Evolutionary conservation across 345 rosid species (phyloP).

Genomic region (Crucihimalaya himalaica): DNA sequence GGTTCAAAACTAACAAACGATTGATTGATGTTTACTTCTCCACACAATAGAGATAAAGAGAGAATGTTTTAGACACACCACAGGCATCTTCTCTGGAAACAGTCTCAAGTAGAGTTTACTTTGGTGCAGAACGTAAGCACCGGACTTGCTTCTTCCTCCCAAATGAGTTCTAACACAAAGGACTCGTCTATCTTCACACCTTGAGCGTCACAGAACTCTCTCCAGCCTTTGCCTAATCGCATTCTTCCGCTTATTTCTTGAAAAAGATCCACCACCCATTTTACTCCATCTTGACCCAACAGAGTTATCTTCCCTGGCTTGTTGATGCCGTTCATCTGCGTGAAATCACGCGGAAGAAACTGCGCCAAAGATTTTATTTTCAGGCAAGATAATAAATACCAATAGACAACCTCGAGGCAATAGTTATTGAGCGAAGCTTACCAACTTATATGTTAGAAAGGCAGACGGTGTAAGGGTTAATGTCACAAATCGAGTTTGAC

Average conservation of each 20-base stretch:
- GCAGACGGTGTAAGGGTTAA: conserved; percentile 19
- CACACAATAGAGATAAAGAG: not conserved
- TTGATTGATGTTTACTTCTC: not conserved
- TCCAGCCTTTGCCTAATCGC: conserved; percentile 34
- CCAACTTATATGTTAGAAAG: not conserved
- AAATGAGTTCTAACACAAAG: conserved; percentile 34
- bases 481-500: conserved; percentile 19
- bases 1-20: not conserved
- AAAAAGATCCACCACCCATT: conserved; percentile 14
- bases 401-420: not conserved
- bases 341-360: conserved; percentile 29
- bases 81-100: not conserved
- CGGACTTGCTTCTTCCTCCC: conserved; percentile 22
- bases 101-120: conserved; percentile 16
- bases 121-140: conserved; percentile 30
- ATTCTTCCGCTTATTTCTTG: not conserved
- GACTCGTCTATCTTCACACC: conserved; percentile 20
- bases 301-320: conserved; percentile 21
- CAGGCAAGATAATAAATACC: not conserved
- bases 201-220: conserved; percentile 30
- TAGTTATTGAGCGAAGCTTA: conserved; percentile 6
- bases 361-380: not conserved
- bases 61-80: conserved; percentile 2
- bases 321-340: conserved; percentile 20
- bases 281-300: conserved; percentile 27